Conservation (phyloP, 768 basidiomycete genomes). For the Zangia roseola region DNA sequence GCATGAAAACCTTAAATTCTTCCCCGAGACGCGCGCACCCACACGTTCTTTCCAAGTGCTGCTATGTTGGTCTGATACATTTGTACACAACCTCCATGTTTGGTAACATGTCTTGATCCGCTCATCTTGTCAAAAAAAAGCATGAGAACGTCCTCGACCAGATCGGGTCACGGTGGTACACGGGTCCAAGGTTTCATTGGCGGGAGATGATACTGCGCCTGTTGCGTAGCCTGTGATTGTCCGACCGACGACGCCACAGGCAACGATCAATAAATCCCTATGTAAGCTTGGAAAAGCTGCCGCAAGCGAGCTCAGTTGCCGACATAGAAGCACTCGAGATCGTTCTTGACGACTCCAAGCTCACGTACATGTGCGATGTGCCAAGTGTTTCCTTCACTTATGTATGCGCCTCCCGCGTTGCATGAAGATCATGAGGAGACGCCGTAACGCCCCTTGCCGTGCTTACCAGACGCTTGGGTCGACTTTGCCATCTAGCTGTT, state of each 20-base stretch:
- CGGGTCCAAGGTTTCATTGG: conserved; percentile 15
- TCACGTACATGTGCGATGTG: no score
- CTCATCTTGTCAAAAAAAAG: not conserved
- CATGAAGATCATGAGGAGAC: no score
- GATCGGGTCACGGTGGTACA: conserved; percentile 7
- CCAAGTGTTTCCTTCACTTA: no score
- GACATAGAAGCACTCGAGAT: not conserved
- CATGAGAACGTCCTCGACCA: conserved; percentile 23
- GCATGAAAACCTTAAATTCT: conserved; percentile 7
- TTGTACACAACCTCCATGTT: not conserved
- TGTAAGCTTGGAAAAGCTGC: not conserved
- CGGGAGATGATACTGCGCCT: conserved; percentile 6
- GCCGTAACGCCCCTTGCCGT: no score
- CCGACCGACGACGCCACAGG: conserved; percentile 12
- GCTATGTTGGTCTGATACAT: conserved; percentile 12
- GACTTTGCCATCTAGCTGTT: no score
- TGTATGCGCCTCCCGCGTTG: no score
- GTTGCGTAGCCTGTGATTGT: not conserved
- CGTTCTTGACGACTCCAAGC: no score
- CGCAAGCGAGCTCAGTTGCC: conserved; percentile 5
- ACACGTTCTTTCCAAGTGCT: conserved; percentile 8
- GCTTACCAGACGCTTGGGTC: no score
- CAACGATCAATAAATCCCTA: conserved; percentile 5
- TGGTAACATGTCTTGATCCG: conserved; percentile 6
- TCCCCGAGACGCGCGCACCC: conserved; percentile 3